These are phyloP conservation scores for Phanerodontia chrysosporium DNA, from an alignment of 768 basidiomycete species.

Conservation along the genomic window DNA sequence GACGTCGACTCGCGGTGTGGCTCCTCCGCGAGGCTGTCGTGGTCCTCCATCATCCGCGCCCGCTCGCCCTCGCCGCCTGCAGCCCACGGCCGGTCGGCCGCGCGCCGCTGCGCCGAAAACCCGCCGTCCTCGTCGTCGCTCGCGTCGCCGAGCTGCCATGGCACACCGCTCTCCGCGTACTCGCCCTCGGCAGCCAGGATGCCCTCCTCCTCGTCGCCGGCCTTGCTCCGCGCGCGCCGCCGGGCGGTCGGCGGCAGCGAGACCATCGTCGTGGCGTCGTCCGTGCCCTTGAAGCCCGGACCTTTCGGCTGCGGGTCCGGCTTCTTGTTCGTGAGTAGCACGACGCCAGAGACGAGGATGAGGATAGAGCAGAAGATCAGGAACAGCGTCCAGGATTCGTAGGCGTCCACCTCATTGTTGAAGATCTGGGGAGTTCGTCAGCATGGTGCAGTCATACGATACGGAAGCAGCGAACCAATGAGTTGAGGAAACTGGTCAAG, in stretches of 20 bases:
- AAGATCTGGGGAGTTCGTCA: slow-evolving; percentile 46
- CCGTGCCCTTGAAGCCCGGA: slow-evolving; percentile 10
- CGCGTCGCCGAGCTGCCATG: slow-evolving; percentile 73
- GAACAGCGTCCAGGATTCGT: slow-evolving; percentile 84
- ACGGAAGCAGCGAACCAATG: slow-evolving; percentile 31
- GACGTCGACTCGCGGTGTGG: slow-evolving; percentile 33
- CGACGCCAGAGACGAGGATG: slow-evolving; percentile 85
- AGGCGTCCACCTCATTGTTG: slow-evolving; percentile 82
- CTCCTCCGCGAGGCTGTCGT: slow-evolving; percentile 26
- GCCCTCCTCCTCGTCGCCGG: slow-evolving; percentile 37
- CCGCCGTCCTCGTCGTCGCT: slow-evolving; percentile 60
- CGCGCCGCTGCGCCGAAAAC: slow-evolving; percentile 19
- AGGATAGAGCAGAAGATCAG: slow-evolving; percentile 84
- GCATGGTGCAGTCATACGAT: not conserved
- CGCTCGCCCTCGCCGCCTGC: slow-evolving; percentile 19
- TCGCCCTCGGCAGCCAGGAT: slow-evolving; percentile 35
- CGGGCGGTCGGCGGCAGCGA: slow-evolving; percentile 25
- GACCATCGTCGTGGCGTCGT: slow-evolving; percentile 23
- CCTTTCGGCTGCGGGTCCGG: slow-evolving; percentile 41
- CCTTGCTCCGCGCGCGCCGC: slow-evolving; percentile 26
- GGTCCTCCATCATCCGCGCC: slow-evolving; percentile 18
- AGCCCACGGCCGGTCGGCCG: slow-evolving; percentile 4
- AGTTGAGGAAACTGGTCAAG: slow-evolving; percentile 58
- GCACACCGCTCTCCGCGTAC: slow-evolving; percentile 32
- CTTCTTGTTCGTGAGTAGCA: slow-evolving; percentile 92